A percentile compares a stretch with the other conserved stretches of the same genome.
These are phyloP conservation scores for Ganoderma boninense DNA, from an alignment of 1,284 basidiomycete genomes.

Conservation along the genomic window DNA sequence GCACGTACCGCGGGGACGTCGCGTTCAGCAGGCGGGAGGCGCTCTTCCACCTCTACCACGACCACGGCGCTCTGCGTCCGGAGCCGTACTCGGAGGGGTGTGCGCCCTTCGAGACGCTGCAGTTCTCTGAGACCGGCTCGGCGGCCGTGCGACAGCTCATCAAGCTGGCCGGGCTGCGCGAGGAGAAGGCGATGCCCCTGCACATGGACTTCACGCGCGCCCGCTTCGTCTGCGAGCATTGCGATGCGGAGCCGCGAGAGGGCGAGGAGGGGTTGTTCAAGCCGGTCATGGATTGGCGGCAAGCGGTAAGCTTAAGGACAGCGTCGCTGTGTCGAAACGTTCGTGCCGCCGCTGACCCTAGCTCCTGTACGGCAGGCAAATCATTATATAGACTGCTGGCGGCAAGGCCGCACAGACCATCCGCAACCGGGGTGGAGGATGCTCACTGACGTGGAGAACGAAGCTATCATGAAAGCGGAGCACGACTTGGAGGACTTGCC, in stretches of 20 bases:
- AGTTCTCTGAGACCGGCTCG: background rate
- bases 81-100: background rate
- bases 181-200: background rate
- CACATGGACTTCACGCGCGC: background rate
- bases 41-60: background rate
- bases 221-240: conserved; percentile 1
- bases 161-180: background rate
- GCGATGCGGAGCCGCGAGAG: background rate
- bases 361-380: background rate
- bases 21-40: conserved; percentile 1
- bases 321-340: background rate
- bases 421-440: background rate
- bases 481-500: background rate
- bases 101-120: background rate
- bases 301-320: background rate
- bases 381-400: background rate
- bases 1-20: background rate
- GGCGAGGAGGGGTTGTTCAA: background rate
- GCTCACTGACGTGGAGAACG: background rate
- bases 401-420: background rate
- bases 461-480: background rate
- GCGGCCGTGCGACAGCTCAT: background rate
- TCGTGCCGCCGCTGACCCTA: background rate
- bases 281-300: background rate
- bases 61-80: background rate